Evolutionary conservation across 306 rosid species (phyloP).

Genomic region (Pterocarpus santalinus): DNA sequence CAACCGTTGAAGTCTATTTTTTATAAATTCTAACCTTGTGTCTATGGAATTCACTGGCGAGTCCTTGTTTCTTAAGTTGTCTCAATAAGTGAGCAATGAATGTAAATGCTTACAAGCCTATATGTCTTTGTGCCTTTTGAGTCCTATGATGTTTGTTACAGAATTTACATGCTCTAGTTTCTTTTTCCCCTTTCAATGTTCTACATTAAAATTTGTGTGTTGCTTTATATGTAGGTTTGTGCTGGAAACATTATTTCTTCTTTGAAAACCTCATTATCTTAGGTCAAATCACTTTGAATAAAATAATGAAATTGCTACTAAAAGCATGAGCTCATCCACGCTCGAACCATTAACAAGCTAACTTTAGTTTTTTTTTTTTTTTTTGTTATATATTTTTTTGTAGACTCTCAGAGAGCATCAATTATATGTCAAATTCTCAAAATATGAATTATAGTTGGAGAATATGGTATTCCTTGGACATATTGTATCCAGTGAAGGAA

Average conservation of each 20-base stretch:
- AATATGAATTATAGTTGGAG: no score
- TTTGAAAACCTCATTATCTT: neutral
- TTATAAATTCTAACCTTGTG: neutral
- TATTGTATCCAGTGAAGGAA: no score
- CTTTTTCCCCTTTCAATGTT: neutral
- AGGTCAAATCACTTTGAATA: neutral
- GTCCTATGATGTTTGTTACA: neutral
- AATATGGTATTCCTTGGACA: no score
- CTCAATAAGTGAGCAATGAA: neutral
- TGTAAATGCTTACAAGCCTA: neutral
- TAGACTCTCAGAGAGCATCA: no score
- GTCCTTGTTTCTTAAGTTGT: neutral
- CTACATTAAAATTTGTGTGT: neutral
- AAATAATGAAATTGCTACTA: no score
- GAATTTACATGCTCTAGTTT: neutral
- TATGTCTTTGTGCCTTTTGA: neutral
- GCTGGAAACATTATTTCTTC: neutral
- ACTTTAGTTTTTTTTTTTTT: no score
- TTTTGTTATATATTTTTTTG: no score
- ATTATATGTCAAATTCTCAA: no score
- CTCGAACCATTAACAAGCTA: no score
- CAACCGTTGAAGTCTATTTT: neutral
- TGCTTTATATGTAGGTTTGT: neutral
- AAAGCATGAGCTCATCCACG: neutral
- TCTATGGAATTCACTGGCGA: neutral